phyloP scores from a whole-genome alignment of 1,284 basidiomycete species.

The Baeospora myosura region DNA sequence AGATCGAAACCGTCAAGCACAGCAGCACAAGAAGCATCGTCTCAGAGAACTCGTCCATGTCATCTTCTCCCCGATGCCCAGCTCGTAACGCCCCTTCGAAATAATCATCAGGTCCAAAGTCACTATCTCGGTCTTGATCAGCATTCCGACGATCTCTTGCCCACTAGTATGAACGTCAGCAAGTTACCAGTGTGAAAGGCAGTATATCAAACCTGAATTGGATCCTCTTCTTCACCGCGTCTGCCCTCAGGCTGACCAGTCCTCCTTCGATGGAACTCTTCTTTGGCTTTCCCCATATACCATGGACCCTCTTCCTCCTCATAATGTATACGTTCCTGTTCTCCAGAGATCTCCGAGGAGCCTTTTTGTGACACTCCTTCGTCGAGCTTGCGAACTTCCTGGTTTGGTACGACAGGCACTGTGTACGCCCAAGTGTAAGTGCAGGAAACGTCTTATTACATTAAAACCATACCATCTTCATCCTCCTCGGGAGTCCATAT shows the following conservation, averaged over 20 bases:
- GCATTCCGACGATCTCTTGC: constrained; percentile 64
- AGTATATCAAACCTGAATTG: constrained; percentile 46
- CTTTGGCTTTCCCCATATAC: constrained; percentile 74
- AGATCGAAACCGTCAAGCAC: constrained; percentile 55
- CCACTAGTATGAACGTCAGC: constrained; percentile 40
- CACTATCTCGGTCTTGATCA: constrained; percentile 63
- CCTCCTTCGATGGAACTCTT: constrained; percentile 57
- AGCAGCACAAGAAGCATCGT: constrained; percentile 64
- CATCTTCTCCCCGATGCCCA: constrained; percentile 49
- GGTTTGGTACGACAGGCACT: constrained; percentile 6
- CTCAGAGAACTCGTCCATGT: constrained; percentile 60
- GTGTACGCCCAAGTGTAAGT: background rate
- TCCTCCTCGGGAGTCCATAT: constrained; percentile 55
- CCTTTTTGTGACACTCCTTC: constrained; percentile 21
- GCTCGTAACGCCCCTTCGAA: constrained; percentile 62
- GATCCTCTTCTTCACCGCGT: constrained; percentile 56
- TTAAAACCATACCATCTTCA: constrained; percentile 28
- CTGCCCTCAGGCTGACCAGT: constrained; percentile 30
- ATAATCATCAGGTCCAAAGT: constrained; percentile 75
- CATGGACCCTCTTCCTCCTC: constrained; percentile 57
- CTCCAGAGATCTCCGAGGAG: constrained; percentile 15
- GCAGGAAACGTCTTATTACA: background rate
- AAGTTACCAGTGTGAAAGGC: background rate
- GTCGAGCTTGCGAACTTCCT: constrained; percentile 28
- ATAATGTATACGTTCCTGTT: constrained; percentile 17